Evolutionary conservation across 768 basidiomycete genomes (phyloP), one percentile per base, ranked within the genome.

Genomic region (Panaeolus papilionaceus): DNA sequence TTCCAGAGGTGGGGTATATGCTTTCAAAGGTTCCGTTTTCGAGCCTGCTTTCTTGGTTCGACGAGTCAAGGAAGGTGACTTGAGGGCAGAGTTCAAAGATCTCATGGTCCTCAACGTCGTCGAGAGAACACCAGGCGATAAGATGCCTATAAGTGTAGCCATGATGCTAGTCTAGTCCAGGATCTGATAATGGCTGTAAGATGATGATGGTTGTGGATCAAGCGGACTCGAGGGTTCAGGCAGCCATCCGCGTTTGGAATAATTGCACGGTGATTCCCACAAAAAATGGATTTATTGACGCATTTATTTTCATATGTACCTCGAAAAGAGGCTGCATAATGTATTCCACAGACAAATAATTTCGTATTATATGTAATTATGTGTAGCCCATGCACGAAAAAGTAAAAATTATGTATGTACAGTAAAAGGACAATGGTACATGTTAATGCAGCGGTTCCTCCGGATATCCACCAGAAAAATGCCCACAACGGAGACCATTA

Each of bases 1-100:
- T 73, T 83, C 82, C 26, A 70, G 73, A 8, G 82, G 82, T 58
- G 33, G 6, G 16, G 3, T 28, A 28, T 7, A 28, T 51, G 23
- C 14, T 7, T 14, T 28, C 5, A 6, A 20, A 51, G 23, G 7
- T 28, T 18, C 54, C 14, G 20, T 20, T 23, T 45, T 7, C 3
- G 28, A 58, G 54, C 4, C 33, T 12, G 6, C 11, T 10, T 58
- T 58, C 14, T 10, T 3, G 26, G n/a, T 23, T 16, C 26, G 54
- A 33, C 33, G 20, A 11, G 6, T 18, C 7, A 51, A 51, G 20
- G 49, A 10, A 7, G 10, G 49, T 9, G 33, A 4, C 54, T 16
- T 23, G 11, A 16, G 54, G 10, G 54, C 26, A 33, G 54, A 28
- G 33, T 58, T 58, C 12, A 58, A 58, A 58, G 54, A 58, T 9